phyloP scores from a whole-genome alignment of 768 basidiomycete species.

The Hemileccinum rubropunctum region DNA sequence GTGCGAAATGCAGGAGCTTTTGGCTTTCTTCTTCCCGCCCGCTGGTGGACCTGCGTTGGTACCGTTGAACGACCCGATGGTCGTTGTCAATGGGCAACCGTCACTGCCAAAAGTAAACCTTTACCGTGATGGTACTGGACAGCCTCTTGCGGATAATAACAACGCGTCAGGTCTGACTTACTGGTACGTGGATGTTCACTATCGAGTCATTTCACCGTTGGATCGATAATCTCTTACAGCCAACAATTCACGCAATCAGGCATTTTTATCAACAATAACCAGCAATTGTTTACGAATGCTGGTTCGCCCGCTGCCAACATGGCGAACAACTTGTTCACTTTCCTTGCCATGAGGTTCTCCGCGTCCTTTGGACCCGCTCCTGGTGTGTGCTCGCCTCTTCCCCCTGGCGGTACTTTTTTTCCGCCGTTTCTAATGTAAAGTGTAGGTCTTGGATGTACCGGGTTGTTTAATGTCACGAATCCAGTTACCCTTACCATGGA shows the following conservation, averaged over 20 bases:
- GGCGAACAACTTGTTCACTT: slow-evolving; percentile 27
- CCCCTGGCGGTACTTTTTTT: neutral
- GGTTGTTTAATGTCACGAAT: slow-evolving; percentile 21
- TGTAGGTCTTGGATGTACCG: slow-evolving; percentile 22
- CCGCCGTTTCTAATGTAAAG: neutral
- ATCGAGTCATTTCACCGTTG: neutral
- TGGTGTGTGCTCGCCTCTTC: slow-evolving; percentile 9
- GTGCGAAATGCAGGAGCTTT: slow-evolving; percentile 18
- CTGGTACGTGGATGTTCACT: slow-evolving; percentile 12
- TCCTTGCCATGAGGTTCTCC: slow-evolving; percentile 30
- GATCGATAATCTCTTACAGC: slow-evolving; percentile 4
- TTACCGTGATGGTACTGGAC: slow-evolving; percentile 27
- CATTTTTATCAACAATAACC: slow-evolving; percentile 23
- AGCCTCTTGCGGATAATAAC: slow-evolving; percentile 20
- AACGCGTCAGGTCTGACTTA: slow-evolving; percentile 23
- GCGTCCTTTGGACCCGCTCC: slow-evolving; percentile 22
- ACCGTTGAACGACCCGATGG: slow-evolving; percentile 27
- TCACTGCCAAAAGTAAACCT: slow-evolving; percentile 27
- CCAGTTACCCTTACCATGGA: slow-evolving; percentile 24
- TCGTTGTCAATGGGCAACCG: slow-evolving; percentile 21
- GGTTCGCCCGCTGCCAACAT: slow-evolving; percentile 19
- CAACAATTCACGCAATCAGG: slow-evolving; percentile 22
- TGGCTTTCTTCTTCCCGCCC: slow-evolving; percentile 24
- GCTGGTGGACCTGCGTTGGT: slow-evolving; percentile 23
- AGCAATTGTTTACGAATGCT: slow-evolving; percentile 15